Percentiles rank a stretch among this genome's conserved stretches.
These are phyloP conservation scores for Chamaenerion angustifolium DNA, from an alignment of 345 rosid genomes.

Conservation along the genomic window DNA sequence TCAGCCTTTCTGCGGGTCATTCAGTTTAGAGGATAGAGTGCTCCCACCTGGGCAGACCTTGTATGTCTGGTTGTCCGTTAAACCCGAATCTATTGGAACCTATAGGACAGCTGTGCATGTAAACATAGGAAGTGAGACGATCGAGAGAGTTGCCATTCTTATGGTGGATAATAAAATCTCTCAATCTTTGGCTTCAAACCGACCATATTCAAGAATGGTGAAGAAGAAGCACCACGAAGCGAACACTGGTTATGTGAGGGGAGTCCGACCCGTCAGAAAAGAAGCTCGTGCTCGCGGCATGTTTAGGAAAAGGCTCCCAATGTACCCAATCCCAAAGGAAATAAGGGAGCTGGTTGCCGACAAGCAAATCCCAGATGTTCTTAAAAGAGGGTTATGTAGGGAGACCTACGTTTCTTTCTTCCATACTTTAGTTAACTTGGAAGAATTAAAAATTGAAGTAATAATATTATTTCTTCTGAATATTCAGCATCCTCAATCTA, in stretches of 20 bases:
- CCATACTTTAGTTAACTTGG: conserved; percentile 57
- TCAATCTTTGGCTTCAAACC: conserved; percentile 36
- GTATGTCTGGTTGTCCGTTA: conserved; percentile 69
- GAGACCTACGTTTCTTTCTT: conserved; percentile 44
- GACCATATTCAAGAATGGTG: conserved; percentile 37
- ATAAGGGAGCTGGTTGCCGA: conserved; percentile 46
- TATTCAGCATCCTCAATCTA: neutral
- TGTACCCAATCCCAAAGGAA: conserved; percentile 52
- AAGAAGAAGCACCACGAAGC: conserved; percentile 41
- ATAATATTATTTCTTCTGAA: conserved; percentile 2
- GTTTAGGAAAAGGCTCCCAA: conserved; percentile 39
- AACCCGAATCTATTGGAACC: conserved; percentile 54
- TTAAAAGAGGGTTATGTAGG: conserved; percentile 29
- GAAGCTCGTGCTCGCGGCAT: neutral
- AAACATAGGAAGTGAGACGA: conserved; percentile 31
- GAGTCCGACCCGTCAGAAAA: conserved; percentile 15
- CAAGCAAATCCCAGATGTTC: conserved; percentile 34
- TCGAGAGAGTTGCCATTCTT: conserved; percentile 56
- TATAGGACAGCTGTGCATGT: conserved; percentile 49
- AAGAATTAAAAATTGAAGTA: conserved; percentile 84
- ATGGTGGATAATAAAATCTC: conserved; percentile 75
- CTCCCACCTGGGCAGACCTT: conserved; percentile 51
- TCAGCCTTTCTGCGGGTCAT: conserved; percentile 29
- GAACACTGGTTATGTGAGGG: conserved; percentile 21
- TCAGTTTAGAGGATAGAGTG: conserved; percentile 64